Evolutionary conservation across 192 early-diverging fungal species (phyloP).

Genomic region (Rhizoclosmatium sp.): DNA sequence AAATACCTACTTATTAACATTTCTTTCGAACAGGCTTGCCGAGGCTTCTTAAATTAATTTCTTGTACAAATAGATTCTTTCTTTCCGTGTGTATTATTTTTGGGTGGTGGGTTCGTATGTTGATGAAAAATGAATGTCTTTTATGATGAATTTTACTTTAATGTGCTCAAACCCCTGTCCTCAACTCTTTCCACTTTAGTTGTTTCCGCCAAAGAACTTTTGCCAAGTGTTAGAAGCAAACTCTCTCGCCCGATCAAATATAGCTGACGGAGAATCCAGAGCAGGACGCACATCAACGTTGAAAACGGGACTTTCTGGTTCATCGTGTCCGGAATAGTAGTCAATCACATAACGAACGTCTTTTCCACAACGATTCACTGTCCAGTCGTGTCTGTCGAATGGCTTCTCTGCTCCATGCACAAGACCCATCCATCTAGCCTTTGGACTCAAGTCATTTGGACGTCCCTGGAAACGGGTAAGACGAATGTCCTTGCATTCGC

Average conservation of each 20-base stretch:
- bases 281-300: slow-evolving; percentile 95
- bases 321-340: slow-evolving; percentile 80
- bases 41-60: slow-evolving; percentile 36
- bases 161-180: too few species aligned
- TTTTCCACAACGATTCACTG: slow-evolving; percentile 89
- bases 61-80: background rate
- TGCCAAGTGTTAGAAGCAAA: slow-evolving; percentile 38
- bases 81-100: too few species aligned
- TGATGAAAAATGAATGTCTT: too few species aligned
- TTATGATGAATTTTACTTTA: too few species aligned
- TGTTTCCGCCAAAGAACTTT: slow-evolving; percentile 37
- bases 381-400: slow-evolving; percentile 96
- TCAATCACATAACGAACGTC: slow-evolving; percentile 89
- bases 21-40: slow-evolving; percentile 34
- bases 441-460: slow-evolving; percentile 76
- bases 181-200: too few species aligned
- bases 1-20: background rate
- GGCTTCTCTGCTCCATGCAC: slow-evolving; percentile 81
- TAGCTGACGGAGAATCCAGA: slow-evolving; percentile 72
- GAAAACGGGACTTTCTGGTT: slow-evolving; percentile 82
- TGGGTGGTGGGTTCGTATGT: too few species aligned
- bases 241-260: slow-evolving; percentile 50
- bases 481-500: slow-evolving; percentile 71
- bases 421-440: slow-evolving; percentile 66
- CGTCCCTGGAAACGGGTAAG: slow-evolving; percentile 77